Percentiles rank a stretch among this genome's conserved stretches.
Evolutionary conservation across 495 filamentous ascomycete species (phyloP).

Genomic region (Penicillium canariense): DNA sequence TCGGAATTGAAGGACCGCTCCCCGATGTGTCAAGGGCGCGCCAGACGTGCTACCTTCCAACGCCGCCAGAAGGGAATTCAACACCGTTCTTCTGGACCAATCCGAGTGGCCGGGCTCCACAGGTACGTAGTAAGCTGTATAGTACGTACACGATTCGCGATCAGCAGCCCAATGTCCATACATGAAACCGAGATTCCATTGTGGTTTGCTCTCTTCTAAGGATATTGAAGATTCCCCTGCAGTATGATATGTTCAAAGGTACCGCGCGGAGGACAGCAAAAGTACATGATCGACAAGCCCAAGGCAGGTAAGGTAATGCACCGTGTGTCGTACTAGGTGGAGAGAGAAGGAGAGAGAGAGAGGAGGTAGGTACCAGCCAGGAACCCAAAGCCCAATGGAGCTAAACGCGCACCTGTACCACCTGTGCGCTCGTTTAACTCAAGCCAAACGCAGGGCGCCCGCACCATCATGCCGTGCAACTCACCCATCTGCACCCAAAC

Average conservation of each 20-base stretch:
- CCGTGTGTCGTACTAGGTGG: not conserved
- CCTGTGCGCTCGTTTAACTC: slow-evolving; percentile 12
- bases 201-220: too few relatives aligned
- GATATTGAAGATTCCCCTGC: too few relatives aligned
- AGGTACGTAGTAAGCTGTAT: not conserved
- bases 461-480: slow-evolving; percentile 9
- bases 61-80: not conserved
- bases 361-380: not conserved
- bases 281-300: not conserved
- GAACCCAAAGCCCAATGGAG: not conserved
- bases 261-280: too few relatives aligned
- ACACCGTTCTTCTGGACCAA: not conserved
- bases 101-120: not conserved
- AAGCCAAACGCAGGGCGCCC: not conserved
- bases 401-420: slow-evolving; percentile 6
- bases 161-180: too few relatives aligned
- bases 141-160: not conserved
- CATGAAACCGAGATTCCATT: too few relatives aligned
- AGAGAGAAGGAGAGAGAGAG: not conserved
- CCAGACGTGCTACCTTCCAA: not conserved
- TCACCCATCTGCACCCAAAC: not conserved
- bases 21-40: not conserved
- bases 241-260: not conserved
- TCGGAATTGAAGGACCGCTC: not conserved
- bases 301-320: not conserved